These are phyloP conservation scores for Mucor piriformis DNA, from an alignment of 371 early-diverging fungal genomes.

Conservation along the genomic window DNA sequence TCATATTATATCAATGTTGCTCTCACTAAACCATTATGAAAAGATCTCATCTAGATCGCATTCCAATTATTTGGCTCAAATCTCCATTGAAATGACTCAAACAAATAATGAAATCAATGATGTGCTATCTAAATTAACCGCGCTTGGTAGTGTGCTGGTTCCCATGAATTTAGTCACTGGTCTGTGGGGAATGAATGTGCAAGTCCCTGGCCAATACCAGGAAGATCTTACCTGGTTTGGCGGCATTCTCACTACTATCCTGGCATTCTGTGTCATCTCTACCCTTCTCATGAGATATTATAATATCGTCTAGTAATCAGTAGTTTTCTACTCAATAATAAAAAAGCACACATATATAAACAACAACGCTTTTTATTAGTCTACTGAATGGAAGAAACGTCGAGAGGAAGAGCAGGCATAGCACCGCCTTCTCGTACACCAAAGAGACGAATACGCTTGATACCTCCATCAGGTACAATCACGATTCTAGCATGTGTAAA, in stretches of 20 bases:
- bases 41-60: conserved; percentile 90
- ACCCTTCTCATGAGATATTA: conserved; percentile 34
- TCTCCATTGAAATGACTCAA: conserved; percentile 95
- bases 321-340: no score
- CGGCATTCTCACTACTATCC: conserved; percentile 28
- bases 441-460: conserved; percentile 72
- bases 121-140: conserved; percentile 88
- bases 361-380: no score
- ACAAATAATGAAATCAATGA: conserved; percentile 91
- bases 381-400: no score
- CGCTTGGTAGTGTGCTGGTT: conserved; percentile 89
- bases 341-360: no score
- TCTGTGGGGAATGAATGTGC: conserved; percentile 91
- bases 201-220: conserved; percentile 70
- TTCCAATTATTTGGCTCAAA: conserved; percentile 95
- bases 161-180: conserved; percentile 96
- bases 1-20: conserved; percentile 92
- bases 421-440: conserved; percentile 44
- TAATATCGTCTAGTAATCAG: conserved; percentile 21
- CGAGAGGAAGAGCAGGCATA: conserved; percentile 41
- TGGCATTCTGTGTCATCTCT: conserved; percentile 31
- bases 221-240: conserved; percentile 37
- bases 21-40: conserved; percentile 88
- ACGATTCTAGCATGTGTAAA: conserved; percentile 69
- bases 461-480: conserved; percentile 78